Conservation (phyloP, 768 basidiomycete genomes). For the Sarcodon aspratus region DNA sequence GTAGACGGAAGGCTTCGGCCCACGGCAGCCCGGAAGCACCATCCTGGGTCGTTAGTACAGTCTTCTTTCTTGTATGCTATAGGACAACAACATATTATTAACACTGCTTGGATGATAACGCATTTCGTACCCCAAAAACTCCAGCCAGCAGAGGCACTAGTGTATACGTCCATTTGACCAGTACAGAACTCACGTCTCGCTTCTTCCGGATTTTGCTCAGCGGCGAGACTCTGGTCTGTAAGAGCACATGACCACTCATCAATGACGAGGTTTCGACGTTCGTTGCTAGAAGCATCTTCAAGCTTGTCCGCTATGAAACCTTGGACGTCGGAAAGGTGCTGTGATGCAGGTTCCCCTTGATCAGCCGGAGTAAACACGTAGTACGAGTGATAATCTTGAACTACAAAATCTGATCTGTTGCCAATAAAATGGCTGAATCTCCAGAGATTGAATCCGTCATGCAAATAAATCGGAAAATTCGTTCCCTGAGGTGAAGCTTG, state of each 20-base stretch:
- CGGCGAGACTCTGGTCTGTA: slow-evolving; percentile 34
- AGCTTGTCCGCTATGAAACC: slow-evolving; percentile 15
- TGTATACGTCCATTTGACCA: slow-evolving; percentile 47
- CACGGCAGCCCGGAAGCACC: slow-evolving; percentile 60
- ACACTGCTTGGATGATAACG: neutral
- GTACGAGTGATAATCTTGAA: slow-evolving; percentile 69
- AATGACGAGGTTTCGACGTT: slow-evolving; percentile 32
- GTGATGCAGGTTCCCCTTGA: slow-evolving; percentile 27
- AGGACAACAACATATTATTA: neutral
- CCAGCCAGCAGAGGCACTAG: slow-evolving; percentile 49
- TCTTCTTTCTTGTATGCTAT: slow-evolving; percentile 51
- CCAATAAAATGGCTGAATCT: slow-evolving; percentile 39
- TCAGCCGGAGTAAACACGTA: slow-evolving; percentile 54
- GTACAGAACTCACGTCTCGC: slow-evolving; percentile 42
- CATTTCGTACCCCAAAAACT: slow-evolving; percentile 50
- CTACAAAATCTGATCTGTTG: slow-evolving; percentile 44
- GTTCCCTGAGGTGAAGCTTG: slow-evolving; percentile 21
- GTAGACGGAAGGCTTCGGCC: slow-evolving; percentile 41
- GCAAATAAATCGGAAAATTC: slow-evolving; percentile 51
- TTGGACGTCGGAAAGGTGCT: slow-evolving; percentile 29
- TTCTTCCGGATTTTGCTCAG: slow-evolving; percentile 29
- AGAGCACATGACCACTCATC: slow-evolving; percentile 44
- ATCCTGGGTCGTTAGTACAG: slow-evolving; percentile 46
- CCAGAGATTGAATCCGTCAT: slow-evolving; percentile 53
- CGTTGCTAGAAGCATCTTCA: slow-evolving; percentile 14